Percentiles rank a stretch among this genome's conserved stretches.
Evolutionary conservation across 345 rosid genomes (phyloP).

Genomic region (Heritiera littoralis): DNA sequence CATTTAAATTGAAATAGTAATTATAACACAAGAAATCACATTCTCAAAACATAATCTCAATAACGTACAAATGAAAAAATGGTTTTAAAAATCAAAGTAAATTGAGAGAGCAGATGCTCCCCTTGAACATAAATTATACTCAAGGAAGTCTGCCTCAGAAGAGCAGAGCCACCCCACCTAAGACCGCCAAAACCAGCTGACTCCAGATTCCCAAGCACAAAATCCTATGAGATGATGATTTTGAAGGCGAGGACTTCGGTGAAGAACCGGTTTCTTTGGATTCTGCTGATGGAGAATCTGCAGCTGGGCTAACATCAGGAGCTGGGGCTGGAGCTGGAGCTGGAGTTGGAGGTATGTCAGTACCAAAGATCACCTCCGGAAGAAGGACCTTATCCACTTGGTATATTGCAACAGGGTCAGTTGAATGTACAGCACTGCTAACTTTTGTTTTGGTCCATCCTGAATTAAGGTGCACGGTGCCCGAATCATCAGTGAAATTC

Average conservation of each 20-base stretch:
- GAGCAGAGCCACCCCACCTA: slow-evolving; percentile 49
- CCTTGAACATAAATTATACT: slow-evolving; percentile 25
- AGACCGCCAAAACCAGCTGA: slow-evolving; percentile 44
- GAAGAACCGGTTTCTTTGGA: slow-evolving; percentile 32
- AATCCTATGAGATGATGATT: slow-evolving; percentile 49
- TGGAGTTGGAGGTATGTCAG: slow-evolving; percentile 83
- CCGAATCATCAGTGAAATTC: slow-evolving; percentile 69
- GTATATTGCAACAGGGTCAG: slow-evolving; percentile 84
- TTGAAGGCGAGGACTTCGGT: slow-evolving; percentile 38
- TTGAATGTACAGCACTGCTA: slow-evolving; percentile 75
- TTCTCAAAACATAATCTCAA: slow-evolving; percentile 24
- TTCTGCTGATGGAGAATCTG: slow-evolving; percentile 64
- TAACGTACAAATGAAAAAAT: slow-evolving; percentile 32
- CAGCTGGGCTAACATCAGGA: slow-evolving; percentile 59
- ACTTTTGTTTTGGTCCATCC: slow-evolving; percentile 82
- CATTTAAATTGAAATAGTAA: slow-evolving; percentile 4
- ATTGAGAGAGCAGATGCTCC: slow-evolving; percentile 21
- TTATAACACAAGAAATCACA: slow-evolving; percentile 11
- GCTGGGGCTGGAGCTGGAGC: slow-evolving; percentile 88
- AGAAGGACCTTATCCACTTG: slow-evolving; percentile 76
- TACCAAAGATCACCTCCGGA: slow-evolving; percentile 88
- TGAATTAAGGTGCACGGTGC: slow-evolving; percentile 61
- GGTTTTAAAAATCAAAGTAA: slow-evolving; percentile 25
- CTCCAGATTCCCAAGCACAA: slow-evolving; percentile 34
- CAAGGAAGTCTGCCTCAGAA: slow-evolving; percentile 37